Evolutionary conservation across 140 eudicot genomes (phyloP).

Genomic region (Oenanthe javanica): DNA sequence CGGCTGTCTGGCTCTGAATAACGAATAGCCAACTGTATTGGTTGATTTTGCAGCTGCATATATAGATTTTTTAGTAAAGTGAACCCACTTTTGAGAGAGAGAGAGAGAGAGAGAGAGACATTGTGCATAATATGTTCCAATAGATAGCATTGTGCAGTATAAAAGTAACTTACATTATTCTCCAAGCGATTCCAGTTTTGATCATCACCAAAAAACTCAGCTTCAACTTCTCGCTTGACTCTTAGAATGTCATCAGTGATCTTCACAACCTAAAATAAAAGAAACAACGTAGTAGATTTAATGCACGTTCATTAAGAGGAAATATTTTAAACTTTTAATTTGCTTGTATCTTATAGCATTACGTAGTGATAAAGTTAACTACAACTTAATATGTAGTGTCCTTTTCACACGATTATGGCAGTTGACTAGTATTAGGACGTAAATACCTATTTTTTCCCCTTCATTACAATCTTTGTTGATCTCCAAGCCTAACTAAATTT

Average conservation of each 20-base stretch:
- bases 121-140: neutral
- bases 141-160: neutral
- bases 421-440: neutral
- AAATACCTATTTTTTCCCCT: no score
- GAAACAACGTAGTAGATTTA: neutral
- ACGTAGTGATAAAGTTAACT: neutral
- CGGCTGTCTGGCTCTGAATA: slow-evolving; percentile 79
- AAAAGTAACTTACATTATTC: slow-evolving; percentile 38
- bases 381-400: neutral
- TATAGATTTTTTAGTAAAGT: neutral
- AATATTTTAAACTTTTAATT: neutral
- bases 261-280: slow-evolving; percentile 29
- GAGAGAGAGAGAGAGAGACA: neutral
- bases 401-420: neutral
- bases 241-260: slow-evolving; percentile 62
- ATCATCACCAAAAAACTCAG: slow-evolving; percentile 69
- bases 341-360: neutral
- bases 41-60: slow-evolving; percentile 42
- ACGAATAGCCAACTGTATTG: slow-evolving; percentile 53
- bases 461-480: no score
- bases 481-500: no score
- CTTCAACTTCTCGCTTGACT: slow-evolving; percentile 70
- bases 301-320: neutral
- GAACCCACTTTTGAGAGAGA: neutral
- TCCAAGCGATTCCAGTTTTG: slow-evolving; percentile 77